These are phyloP conservation scores for Ophiostoma ips DNA, from an alignment of 2,329 filamentous ascomycete genomes.

Conservation along the genomic window DNA sequence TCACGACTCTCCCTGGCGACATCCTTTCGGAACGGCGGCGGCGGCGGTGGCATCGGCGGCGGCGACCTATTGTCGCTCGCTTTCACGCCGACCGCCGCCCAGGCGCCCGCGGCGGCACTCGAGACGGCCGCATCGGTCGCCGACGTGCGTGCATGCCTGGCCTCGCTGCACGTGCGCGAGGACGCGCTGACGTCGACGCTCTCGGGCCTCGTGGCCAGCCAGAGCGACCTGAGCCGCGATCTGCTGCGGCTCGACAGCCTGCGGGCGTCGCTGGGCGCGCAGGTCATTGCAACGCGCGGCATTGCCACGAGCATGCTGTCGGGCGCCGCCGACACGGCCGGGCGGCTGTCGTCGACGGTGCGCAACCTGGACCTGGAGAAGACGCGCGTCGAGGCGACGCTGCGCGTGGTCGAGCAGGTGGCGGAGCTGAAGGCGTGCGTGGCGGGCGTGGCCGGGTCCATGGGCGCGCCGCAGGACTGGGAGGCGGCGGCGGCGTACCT, in stretches of 20 bases:
- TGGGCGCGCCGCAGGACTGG: conserved; percentile 98
- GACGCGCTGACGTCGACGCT: conserved; percentile 39
- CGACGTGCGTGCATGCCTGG: conserved; percentile 67
- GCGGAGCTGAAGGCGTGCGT: conserved; percentile 95
- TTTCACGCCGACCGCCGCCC: not conserved
- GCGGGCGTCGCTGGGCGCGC: conserved; percentile 74
- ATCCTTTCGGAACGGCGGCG: not conserved
- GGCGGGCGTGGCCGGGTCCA: conserved; percentile 82
- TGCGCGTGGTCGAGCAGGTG: conserved; percentile 89
- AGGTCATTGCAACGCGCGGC: conserved; percentile 67
- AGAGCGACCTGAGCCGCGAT: conserved; percentile 64
- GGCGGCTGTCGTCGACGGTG: conserved; percentile 73
- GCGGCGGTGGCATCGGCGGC: not conserved
- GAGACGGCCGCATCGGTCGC: conserved; percentile 60
- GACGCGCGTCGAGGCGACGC: conserved; percentile 74
- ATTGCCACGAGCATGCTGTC: conserved; percentile 88
- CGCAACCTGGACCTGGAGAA: conserved; percentile 84
- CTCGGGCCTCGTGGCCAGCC: not conserved
- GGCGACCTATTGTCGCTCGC: not conserved
- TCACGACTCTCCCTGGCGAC: not conserved
- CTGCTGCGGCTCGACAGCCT: conserved; percentile 78
- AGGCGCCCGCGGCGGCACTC: conserved; percentile 24
- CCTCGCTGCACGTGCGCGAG: conserved; percentile 63
- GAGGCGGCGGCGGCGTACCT: conserved; percentile 89
- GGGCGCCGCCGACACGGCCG: conserved; percentile 70